phyloP scores from a whole-genome alignment of 805 yeast genomes.

The Metschnikowia drakensbergensis region DNA sequence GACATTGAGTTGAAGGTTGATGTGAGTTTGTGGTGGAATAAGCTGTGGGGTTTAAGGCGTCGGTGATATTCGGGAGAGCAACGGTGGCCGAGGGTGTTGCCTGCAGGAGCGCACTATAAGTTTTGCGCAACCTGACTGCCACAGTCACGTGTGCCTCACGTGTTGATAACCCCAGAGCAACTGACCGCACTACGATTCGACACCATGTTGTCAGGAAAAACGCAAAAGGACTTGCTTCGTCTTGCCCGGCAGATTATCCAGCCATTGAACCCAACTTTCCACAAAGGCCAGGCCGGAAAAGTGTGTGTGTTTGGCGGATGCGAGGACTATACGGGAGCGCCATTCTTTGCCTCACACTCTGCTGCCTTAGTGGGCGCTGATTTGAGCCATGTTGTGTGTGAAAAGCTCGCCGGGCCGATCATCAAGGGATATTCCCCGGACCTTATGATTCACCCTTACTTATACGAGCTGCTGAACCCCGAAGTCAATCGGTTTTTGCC shows the following conservation, averaged over 20 bases:
- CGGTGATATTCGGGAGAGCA: background rate
- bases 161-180: conserved; percentile 1
- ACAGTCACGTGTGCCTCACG: background rate
- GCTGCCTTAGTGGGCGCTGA: conserved; percentile 85
- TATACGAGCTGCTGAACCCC: conserved; percentile 47
- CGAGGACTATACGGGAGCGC: conserved; percentile 96
- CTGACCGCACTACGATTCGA: background rate
- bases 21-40: background rate
- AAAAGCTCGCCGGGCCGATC: conserved; percentile 66
- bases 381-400: conserved; percentile 87
- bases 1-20: conserved; percentile 18
- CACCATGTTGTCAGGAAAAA: conserved; percentile 18
- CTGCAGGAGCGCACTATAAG: background rate
- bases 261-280: conserved; percentile 64
- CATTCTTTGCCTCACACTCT: conserved; percentile 84
- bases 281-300: conserved; percentile 92
- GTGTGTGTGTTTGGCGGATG: conserved; percentile 90
- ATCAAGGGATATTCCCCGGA: conserved; percentile 90
- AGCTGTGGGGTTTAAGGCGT: background rate
- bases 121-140: background rate
- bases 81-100: background rate
- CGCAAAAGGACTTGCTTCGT: conserved; percentile 43
- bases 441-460: conserved; percentile 92
- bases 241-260: conserved; percentile 62
- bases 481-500: conserved; percentile 19